phyloP scores from a whole-genome alignment of 805 yeast species.

The Cyberlindnera petersonii region DNA sequence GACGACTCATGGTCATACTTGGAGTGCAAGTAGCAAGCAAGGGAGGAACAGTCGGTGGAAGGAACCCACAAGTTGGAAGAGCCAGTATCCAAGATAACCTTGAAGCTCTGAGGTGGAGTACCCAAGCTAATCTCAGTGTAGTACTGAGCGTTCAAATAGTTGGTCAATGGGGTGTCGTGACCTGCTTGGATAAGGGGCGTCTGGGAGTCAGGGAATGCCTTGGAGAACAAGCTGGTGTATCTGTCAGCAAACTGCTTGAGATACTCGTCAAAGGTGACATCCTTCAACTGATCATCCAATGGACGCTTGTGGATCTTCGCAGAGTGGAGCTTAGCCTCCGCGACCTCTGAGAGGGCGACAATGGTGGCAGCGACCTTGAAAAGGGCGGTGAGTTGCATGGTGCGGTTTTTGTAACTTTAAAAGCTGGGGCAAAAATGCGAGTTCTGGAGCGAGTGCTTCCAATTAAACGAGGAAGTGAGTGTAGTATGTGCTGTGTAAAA shows the following conservation, averaged over 20 bases:
- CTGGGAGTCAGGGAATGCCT: conserved; percentile 39
- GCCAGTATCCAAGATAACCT: conserved; percentile 94
- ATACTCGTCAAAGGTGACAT: conserved; percentile 48
- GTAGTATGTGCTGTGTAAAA: not conserved
- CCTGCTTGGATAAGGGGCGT: conserved; percentile 34
- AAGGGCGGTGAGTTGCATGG: conserved; percentile 24
- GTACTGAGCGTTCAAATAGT: conserved; percentile 95
- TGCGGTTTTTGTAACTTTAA: conserved; percentile 3
- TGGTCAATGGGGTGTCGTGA: conserved; percentile 82
- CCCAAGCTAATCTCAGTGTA: conserved; percentile 89
- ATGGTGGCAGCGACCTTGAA: conserved; percentile 24
- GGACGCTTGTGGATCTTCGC: conserved; percentile 60
- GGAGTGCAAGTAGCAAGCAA: conserved; percentile 92
- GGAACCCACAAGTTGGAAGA: conserved; percentile 98
- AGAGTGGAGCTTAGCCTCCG: conserved; percentile 48
- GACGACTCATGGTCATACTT: conserved; percentile 85
- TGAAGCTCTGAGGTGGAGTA: conserved; percentile 89
- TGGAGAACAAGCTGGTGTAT: conserved; percentile 49
- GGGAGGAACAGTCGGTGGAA: conserved; percentile 77
- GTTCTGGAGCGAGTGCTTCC: conserved; percentile 5
- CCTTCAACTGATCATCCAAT: conserved; percentile 51
- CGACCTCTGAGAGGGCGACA: conserved; percentile 39
- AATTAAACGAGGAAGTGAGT: too few relatives aligned
- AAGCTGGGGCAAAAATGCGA: not conserved
- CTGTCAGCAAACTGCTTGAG: conserved; percentile 56